phyloP scores from a whole-genome alignment of 2,329 filamentous ascomycete genomes.

The Hypoxylon sp. region DNA sequence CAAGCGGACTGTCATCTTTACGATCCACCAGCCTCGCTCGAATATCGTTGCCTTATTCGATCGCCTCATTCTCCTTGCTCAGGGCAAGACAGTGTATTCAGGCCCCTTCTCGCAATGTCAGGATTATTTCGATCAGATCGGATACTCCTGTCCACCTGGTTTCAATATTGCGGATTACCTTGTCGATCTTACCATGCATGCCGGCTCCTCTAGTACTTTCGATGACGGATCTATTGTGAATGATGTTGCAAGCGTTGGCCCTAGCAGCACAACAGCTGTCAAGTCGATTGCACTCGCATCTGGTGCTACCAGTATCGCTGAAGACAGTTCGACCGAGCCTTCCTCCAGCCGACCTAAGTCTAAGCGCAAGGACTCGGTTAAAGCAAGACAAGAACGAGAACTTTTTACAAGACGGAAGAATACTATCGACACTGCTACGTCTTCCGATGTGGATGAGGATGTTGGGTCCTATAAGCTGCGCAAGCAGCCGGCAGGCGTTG shows the following conservation, averaged over 20 bases:
- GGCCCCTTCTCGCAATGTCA: constrained; percentile 92
- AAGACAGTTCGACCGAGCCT: constrained; percentile 73
- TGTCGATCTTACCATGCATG: constrained; percentile 98
- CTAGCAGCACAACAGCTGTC: constrained; percentile 88
- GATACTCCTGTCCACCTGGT: constrained; percentile 92
- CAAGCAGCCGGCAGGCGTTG: constrained; percentile 58
- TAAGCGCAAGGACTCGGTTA: constrained; percentile 84
- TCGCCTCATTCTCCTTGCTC: constrained; percentile 89
- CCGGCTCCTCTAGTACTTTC: constrained; percentile 73
- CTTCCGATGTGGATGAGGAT: constrained; percentile 70
- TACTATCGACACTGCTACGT: constrained; percentile 73
- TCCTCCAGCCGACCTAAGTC: constrained; percentile 75
- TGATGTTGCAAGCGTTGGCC: constrained; percentile 78
- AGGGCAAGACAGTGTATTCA: constrained; percentile 92
- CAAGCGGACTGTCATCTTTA: constrained; percentile 97
- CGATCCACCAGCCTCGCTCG: constrained; percentile 96
- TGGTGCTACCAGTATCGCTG: constrained; percentile 76
- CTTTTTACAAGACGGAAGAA: constrained; percentile 88
- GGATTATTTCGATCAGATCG: constrained; percentile 90
- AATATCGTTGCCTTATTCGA: constrained; percentile 99
- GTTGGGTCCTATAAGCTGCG: constrained; percentile 67
- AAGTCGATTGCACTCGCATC: constrained; percentile 92
- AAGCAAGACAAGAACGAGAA: constrained; percentile 87
- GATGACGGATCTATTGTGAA: constrained; percentile 68
- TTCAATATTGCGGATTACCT: constrained; percentile 99